Conservation (phyloP, 306 rosid species). For the Lotus japonicus region DNA sequence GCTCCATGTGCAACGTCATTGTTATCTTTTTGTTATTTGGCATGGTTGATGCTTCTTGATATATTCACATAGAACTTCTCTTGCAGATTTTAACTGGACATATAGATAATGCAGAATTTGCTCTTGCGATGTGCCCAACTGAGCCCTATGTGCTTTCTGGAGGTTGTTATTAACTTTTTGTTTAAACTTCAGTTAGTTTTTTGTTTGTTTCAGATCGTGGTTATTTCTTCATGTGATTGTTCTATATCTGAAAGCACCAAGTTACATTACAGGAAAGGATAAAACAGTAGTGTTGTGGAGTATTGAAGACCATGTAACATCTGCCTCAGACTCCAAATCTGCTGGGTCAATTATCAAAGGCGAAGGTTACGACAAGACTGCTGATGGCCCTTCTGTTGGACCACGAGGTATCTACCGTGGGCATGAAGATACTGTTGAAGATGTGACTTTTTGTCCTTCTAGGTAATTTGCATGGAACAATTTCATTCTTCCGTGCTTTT, state of each 20-base stretch:
- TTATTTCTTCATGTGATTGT: not conserved
- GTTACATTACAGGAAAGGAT: conserved; percentile 72
- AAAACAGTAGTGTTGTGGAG: conserved; percentile 96
- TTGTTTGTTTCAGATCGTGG: not conserved
- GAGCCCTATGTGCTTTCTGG: conserved; percentile 97
- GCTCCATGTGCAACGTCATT: not conserved
- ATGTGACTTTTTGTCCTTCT: conserved; percentile 94
- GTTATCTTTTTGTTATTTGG: not conserved
- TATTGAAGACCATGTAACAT: conserved; percentile 85
- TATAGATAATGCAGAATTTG: conserved; percentile 98
- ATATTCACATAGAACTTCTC: not conserved
- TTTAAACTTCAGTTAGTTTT: not conserved
- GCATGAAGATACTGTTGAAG: conserved; percentile 97
- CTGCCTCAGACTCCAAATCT: conserved; percentile 65
- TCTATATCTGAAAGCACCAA: conserved; percentile 2
- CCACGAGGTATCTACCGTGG: conserved; percentile 92
- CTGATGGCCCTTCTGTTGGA: conserved; percentile 81
- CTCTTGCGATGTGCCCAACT: conserved; percentile 99
- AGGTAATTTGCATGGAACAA: conserved; percentile 45
- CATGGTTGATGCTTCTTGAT: not conserved
- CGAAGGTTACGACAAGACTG: conserved; percentile 65
- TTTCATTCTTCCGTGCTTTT: not conserved
- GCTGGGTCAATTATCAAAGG: conserved; percentile 83
- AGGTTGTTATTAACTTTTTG: conserved; percentile 41
- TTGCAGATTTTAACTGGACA: conserved; percentile 93